Conservation (phyloP, 495 filamentous ascomycete genomes). For the Tuber aestivum region DNA sequence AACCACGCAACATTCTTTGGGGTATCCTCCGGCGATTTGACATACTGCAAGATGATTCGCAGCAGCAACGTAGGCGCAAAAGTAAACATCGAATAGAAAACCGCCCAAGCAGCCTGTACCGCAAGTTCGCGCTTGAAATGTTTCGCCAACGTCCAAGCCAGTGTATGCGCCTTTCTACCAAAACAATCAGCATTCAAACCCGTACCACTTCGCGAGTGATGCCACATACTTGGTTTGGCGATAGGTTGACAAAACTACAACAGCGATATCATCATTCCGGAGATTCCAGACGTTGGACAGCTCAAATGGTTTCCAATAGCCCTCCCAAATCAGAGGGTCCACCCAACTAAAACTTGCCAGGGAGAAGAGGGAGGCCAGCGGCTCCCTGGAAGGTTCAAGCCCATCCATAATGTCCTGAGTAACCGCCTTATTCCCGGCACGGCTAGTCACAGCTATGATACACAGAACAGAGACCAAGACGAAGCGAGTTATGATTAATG, state of each 20-base stretch:
- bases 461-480: constrained; percentile 65
- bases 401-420: constrained; percentile 77
- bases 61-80: constrained; percentile 89
- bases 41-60: constrained; percentile 83
- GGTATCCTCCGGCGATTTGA: constrained; percentile 71
- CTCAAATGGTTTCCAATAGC: constrained; percentile 80
- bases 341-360: constrained; percentile 87
- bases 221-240: constrained; percentile 52
- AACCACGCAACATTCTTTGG: constrained; percentile 92
- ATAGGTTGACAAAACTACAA: constrained; percentile 69
- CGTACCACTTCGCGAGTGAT: constrained; percentile 7
- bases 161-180: constrained; percentile 69
- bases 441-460: constrained; percentile 67
- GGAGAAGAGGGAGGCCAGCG: constrained; percentile 79
- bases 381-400: constrained; percentile 77
- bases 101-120: constrained; percentile 72
- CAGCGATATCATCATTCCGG: constrained; percentile 78
- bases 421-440: constrained; percentile 88
- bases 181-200: background rate
- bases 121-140: constrained; percentile 76
- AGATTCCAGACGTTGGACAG: constrained; percentile 88
- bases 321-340: constrained; percentile 79
- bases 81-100: constrained; percentile 69
- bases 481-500: constrained; percentile 65
- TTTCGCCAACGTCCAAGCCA: constrained; percentile 73